A percentile compares a stretch with the other conserved stretches of the same genome.
Evolutionary conservation across 2,329 filamentous ascomycete genomes (phyloP).

Genomic region (Calonectria hongkongensis): DNA sequence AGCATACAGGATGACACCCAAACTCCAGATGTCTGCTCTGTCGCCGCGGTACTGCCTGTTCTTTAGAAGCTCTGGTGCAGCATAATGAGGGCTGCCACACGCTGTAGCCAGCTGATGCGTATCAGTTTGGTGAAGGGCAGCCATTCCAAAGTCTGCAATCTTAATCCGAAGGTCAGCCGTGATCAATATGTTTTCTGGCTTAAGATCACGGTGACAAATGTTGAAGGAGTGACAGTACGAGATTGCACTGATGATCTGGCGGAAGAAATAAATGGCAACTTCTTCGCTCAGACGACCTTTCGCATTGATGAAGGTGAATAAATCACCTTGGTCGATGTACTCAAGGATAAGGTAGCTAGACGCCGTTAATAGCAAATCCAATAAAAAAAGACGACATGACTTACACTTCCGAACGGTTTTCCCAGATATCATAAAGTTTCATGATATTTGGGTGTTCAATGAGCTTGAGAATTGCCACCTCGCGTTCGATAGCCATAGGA

Average conservation of each 20-base stretch:
- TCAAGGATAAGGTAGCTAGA: slow-evolving; percentile 95
- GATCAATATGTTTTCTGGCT: slow-evolving; percentile 96
- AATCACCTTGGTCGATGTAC: slow-evolving; percentile 85
- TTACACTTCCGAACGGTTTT: slow-evolving; percentile 95
- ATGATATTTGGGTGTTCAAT: slow-evolving; percentile 97
- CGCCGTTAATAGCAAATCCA: slow-evolving; percentile 36
- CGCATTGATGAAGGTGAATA: slow-evolving; percentile 89
- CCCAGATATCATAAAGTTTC: slow-evolving; percentile 97
- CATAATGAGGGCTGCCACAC: slow-evolving; percentile 97
- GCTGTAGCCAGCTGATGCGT: slow-evolving; percentile 89
- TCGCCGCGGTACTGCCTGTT: slow-evolving; percentile 87
- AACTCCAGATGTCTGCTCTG: slow-evolving; percentile 94
- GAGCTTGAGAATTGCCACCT: slow-evolving; percentile 97
- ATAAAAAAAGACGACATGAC: slow-evolving; percentile 56
- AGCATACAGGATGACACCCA: slow-evolving; percentile 92
- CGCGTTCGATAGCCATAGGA: slow-evolving; percentile 92
- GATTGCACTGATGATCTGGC: slow-evolving; percentile 93
- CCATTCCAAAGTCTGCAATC: slow-evolving; percentile 98
- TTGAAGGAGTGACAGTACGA: slow-evolving; percentile 95
- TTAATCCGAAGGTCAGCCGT: slow-evolving; percentile 87
- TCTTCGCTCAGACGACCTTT: slow-evolving; percentile 85
- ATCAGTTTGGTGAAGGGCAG: slow-evolving; percentile 88
- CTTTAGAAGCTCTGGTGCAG: slow-evolving; percentile 91
- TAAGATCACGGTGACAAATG: slow-evolving; percentile 96
- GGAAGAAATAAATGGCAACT: slow-evolving; percentile 88